phyloP scores from a whole-genome alignment of 75 land plant species.

The Sequoia sempervirens region DNA sequence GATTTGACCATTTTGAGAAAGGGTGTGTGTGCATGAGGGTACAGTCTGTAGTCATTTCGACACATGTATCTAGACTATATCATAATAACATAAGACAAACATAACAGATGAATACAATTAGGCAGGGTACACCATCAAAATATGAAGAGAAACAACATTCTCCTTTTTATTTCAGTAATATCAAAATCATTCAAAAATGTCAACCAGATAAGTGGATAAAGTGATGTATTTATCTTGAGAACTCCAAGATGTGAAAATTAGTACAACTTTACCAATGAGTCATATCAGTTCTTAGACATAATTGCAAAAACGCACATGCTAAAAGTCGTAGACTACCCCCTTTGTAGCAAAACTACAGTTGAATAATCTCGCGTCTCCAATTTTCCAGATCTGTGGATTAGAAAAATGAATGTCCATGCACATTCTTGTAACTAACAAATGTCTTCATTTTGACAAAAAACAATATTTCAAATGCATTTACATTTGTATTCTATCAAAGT shows the following conservation, averaged over 20 bases:
- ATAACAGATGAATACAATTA: background rate
- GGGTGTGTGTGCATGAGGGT: background rate
- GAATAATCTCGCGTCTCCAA: background rate
- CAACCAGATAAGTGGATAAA: background rate
- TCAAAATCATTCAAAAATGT: background rate
- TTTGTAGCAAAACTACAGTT: background rate
- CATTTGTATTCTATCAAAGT: constrained; percentile 1
- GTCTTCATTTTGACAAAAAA: background rate
- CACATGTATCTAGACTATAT: too few relatives aligned
- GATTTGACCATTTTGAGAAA: background rate
- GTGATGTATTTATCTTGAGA: background rate
- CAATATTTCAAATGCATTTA: background rate
- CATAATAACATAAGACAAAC: too few relatives aligned
- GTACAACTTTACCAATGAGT: background rate
- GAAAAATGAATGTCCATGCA: background rate
- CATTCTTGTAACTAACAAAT: background rate
- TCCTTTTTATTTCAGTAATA: constrained; percentile 1
- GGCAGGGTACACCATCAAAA: background rate
- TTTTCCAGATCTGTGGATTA: background rate
- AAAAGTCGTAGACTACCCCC: background rate
- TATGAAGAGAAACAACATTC: background rate
- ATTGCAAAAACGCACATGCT: background rate
- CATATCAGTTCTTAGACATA: background rate
- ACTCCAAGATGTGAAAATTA: background rate
- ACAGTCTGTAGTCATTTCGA: background rate